Evolutionary conservation across 225 moss, liverwort and hornwort genomes (phyloP).

Genomic region (Marchantia paleacea): DNA sequence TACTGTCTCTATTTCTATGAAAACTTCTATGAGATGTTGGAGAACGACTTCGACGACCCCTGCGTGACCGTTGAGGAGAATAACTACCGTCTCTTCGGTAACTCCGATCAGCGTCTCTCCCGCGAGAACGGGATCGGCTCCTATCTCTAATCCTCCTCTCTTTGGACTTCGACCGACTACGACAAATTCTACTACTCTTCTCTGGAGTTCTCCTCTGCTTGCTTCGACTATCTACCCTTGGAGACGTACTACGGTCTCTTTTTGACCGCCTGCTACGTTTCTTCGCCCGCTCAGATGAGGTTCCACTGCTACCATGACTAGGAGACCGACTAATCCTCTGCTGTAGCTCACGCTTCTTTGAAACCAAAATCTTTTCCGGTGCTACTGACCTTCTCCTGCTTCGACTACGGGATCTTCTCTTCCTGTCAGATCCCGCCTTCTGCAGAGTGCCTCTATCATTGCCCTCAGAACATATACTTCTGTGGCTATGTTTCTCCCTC

Average conservation of each 20-base stretch:
- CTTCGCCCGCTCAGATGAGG: conserved; percentile 27
- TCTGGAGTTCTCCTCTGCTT: conserved; percentile 1
- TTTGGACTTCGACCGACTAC: conserved; percentile 31
- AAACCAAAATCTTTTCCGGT: conserved; percentile 4
- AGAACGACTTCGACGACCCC: conserved; percentile 27
- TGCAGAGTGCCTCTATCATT: not conserved
- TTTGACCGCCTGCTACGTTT: conserved; percentile 13
- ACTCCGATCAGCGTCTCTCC: conserved; percentile 10
- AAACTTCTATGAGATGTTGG: conserved; percentile 1
- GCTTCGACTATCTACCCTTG: conserved; percentile 22
- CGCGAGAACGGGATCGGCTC: conserved; percentile 22
- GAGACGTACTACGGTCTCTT: conserved; percentile 30
- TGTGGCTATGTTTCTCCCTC: conserved; percentile 6
- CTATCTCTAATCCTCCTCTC: conserved; percentile 33
- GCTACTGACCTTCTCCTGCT: conserved; percentile 4
- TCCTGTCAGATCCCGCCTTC: conserved; percentile 2
- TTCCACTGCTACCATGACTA: conserved; percentile 22
- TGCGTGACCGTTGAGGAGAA: conserved; percentile 24
- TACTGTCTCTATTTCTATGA: not conserved
- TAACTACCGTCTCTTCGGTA: conserved; percentile 12
- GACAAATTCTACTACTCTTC: not conserved
- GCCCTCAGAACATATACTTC: conserved; percentile 3
- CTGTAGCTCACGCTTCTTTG: not conserved
- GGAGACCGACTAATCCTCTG: conserved; percentile 23
- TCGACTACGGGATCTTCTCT: conserved; percentile 23